These are phyloP conservation scores for Naematelia encephala DNA, from an alignment of 768 basidiomycete species.

Conservation along the genomic window DNA sequence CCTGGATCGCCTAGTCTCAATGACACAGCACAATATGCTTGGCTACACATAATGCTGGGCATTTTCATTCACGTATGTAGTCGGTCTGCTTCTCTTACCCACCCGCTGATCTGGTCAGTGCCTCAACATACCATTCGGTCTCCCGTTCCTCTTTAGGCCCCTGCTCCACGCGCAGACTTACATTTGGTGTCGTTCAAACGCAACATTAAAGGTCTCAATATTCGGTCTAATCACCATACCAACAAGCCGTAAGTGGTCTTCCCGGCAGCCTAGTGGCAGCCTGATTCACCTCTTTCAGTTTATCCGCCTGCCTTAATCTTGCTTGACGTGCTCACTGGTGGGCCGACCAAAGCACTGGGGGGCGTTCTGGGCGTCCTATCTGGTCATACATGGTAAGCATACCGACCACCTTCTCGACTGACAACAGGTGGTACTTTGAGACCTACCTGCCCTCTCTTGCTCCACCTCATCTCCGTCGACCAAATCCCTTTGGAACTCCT, in stretches of 20 bases:
- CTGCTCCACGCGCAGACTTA: conserved; percentile 50
- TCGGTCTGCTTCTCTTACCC: not conserved
- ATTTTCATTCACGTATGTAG: conserved; percentile 37
- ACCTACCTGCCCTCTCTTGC: conserved; percentile 45
- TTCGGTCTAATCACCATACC: conserved; percentile 49
- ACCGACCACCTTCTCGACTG: not conserved
- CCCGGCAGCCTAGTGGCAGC: not conserved
- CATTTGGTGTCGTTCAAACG: conserved; percentile 47
- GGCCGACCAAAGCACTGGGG: conserved; percentile 40
- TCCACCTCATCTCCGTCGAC: conserved; percentile 32
- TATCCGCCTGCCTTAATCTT: conserved; percentile 45
- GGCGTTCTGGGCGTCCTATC: conserved; percentile 44
- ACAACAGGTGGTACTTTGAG: conserved; percentile 48
- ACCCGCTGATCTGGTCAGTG: conserved; percentile 16
- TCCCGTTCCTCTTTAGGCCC: conserved; percentile 48
- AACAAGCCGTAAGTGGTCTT: conserved; percentile 42
- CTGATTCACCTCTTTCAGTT: conserved; percentile 21
- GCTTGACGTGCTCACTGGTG: conserved; percentile 46
- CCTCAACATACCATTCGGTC: conserved; percentile 36
- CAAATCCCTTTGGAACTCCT: conserved; percentile 39
- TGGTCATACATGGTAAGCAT: conserved; percentile 47
- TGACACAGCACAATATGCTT: conserved; percentile 46
- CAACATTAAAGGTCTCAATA: conserved; percentile 46
- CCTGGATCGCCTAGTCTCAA: conserved; percentile 16
- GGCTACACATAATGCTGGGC: conserved; percentile 44